Evolutionary conservation across 495 filamentous ascomycete species (phyloP), one percentile per base, ranked within the genome.

Genomic region (Sphaerosporella brunnea): DNA sequence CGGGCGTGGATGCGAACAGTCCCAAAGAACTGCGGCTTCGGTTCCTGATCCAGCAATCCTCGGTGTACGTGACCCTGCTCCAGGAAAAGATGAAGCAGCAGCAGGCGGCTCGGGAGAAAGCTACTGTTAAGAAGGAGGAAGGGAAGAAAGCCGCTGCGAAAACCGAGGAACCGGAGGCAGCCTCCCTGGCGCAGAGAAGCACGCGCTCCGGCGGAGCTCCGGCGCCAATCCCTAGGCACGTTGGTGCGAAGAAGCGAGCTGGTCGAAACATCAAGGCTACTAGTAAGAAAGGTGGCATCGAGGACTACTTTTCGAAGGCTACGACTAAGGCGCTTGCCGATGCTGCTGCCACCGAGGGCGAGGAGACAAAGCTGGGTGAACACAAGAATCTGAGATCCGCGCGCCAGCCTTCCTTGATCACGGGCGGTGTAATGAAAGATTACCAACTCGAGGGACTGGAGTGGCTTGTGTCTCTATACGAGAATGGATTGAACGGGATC

Each of bases 401-500:
- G 3, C 71, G 82, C 52, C 90, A 97, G 56, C 90, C 90, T 0
- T 74, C 77, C 36, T 71, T 82, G 37, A 75, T 97, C 41, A 80
- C 77, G 3, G 88, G 88, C 18, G 90, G 92, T 9, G 77, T 76
- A 11, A 96, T 97, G 92, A 74, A 84, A 18, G 75, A 78, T 45
- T 97, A 97, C 65, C 90, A 97, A 56, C 67, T 97, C 0, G 87
- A 96, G 64, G 90, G 90, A 0, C 61, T 97, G 19, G 87, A 90
- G 16, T 97, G 90, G 90, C 73, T 96, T 56, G 76, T 73, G 24
- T 78, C 77, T 2, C 62, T 84, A 4, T 93, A 84, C 61, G 84
- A 94, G 69, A 93, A 94, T 61, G 87, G 90, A 3, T 69, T 96
- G 58, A 93, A 85, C 57, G 90, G 90, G 0, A 97, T 97, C 51